phyloP scores from a whole-genome alignment of 768 basidiomycete genomes.

The Russula emetica region DNA sequence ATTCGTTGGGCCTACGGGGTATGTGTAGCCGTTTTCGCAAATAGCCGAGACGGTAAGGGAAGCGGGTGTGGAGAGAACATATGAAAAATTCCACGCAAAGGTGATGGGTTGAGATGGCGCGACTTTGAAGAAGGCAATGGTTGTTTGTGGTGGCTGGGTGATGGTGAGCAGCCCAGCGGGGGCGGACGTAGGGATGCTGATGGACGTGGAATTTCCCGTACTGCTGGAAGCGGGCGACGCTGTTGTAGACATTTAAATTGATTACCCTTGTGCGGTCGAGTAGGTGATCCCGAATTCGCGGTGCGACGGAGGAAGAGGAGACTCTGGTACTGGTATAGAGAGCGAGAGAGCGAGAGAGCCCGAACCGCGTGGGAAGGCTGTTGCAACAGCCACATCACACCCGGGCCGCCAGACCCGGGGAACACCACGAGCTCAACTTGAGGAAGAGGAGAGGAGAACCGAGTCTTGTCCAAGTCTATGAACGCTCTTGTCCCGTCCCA shows the following conservation, averaged over 20 bases:
- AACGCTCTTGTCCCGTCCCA: constrained; percentile 27
- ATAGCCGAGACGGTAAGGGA: constrained; percentile 76
- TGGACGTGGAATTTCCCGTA: neutral
- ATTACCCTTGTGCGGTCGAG: neutral
- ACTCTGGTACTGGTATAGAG: neutral
- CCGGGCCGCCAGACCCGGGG: neutral
- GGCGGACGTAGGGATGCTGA: constrained; percentile 45
- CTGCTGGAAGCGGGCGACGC: neutral
- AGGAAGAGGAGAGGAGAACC: neutral
- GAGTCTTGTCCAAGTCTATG: constrained; percentile 3
- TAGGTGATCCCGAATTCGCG: too few species aligned
- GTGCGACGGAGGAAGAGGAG: neutral
- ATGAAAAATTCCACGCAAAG: constrained; percentile 88
- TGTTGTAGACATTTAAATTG: constrained; percentile 1
- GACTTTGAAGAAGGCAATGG: constrained; percentile 87
- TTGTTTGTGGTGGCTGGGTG: constrained; percentile 76
- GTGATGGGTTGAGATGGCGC: constrained; percentile 69
- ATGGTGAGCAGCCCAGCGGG: constrained; percentile 65
- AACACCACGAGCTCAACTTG: neutral
- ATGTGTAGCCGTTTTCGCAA: constrained; percentile 85
- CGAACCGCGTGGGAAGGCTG: too few species aligned
- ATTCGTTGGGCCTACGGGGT: constrained; percentile 76
- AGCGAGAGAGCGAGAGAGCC: neutral
- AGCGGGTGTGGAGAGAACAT: constrained; percentile 63
- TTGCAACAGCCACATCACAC: neutral